Percentiles rank a stretch among this genome's conserved stretches.
Conservation (phyloP, 768 basidiomycete genomes). For the Pisolithus sp. region DNA sequence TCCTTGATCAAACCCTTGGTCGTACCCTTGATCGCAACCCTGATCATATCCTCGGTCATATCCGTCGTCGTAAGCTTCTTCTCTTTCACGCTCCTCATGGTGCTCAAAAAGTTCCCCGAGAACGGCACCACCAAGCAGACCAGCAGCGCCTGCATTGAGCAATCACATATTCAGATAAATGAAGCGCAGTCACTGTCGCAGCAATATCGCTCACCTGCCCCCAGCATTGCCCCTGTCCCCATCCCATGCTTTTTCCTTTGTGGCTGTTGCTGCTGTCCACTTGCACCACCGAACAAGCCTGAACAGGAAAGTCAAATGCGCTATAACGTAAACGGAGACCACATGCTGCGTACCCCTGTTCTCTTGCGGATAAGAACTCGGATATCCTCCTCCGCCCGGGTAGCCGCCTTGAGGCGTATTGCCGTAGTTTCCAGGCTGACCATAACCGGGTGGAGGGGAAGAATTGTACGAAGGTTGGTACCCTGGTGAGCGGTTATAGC, state of each 20-base stretch:
- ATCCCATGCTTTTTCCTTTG: slow-evolving; percentile 39
- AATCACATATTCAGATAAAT: slow-evolving; percentile 1
- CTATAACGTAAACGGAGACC: background rate
- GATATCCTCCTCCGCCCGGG: slow-evolving; percentile 8
- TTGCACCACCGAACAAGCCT: slow-evolving; percentile 30
- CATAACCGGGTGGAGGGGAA: no score
- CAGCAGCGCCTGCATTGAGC: slow-evolving; percentile 44
- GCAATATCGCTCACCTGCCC: slow-evolving; percentile 34
- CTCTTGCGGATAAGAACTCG: slow-evolving; percentile 11
- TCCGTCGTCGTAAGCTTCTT: slow-evolving; percentile 33
- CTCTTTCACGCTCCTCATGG: slow-evolving; percentile 28
- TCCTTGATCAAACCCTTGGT: slow-evolving; percentile 25
- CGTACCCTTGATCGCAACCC: slow-evolving; percentile 30
- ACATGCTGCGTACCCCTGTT: slow-evolving; percentile 17
- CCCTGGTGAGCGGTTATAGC: slow-evolving; percentile 13
- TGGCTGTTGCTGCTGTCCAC: slow-evolving; percentile 28
- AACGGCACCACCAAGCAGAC: slow-evolving; percentile 58
- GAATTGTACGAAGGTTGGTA: slow-evolving; percentile 8
- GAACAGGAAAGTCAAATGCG: slow-evolving; percentile 2
- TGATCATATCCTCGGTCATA: slow-evolving; percentile 7
- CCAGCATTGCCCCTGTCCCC: slow-evolving; percentile 43
- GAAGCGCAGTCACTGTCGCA: background rate
- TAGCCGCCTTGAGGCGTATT: slow-evolving; percentile 14
- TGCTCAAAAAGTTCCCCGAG: slow-evolving; percentile 46
- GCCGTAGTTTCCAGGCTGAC: slow-evolving; percentile 15